Evolutionary conservation across 345 rosid species (phyloP).

Genomic region (Camelina hispida): DNA sequence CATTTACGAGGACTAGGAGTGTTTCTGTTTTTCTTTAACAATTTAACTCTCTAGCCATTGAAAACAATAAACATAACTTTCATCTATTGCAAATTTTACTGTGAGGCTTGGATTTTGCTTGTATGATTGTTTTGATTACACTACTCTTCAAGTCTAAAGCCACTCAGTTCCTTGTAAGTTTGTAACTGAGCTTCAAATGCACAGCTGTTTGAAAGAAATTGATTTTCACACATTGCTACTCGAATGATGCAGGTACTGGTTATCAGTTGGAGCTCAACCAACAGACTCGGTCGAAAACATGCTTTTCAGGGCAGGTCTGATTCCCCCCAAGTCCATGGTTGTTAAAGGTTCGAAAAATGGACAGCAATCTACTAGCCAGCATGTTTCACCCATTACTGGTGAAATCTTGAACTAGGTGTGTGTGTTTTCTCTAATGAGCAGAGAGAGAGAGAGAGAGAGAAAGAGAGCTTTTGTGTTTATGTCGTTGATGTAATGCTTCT

Average conservation of each 20-base stretch:
- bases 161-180: not conserved
- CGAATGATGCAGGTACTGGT: slow-evolving; percentile 70
- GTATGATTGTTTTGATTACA: not conserved
- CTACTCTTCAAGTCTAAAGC: not conserved
- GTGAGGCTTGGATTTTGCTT: not conserved
- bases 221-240: not conserved
- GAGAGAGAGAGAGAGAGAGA: not conserved
- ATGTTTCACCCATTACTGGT: slow-evolving; percentile 79
- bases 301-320: slow-evolving; percentile 80
- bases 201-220: not conserved
- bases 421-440: slow-evolving; percentile 4
- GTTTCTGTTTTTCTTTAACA: slow-evolving; percentile 2
- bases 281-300: slow-evolving; percentile 74
- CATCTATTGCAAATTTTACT: not conserved
- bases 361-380: slow-evolving; percentile 56
- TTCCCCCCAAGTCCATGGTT: slow-evolving; percentile 83
- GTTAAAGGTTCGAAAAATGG: slow-evolving; percentile 75
- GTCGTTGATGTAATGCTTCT: not conserved
- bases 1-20: slow-evolving; percentile 7
- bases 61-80: slow-evolving; percentile 2
- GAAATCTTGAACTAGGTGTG: slow-evolving; percentile 49
- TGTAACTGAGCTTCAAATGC: not conserved
- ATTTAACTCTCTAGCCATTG: not conserved
- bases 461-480: slow-evolving; percentile 5
- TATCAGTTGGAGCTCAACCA: slow-evolving; percentile 97